Percentiles rank a stretch among this genome's conserved stretches.
Evolutionary conservation across 2,329 filamentous ascomycete species (phyloP).

Genomic region (Truncatella angustata): DNA sequence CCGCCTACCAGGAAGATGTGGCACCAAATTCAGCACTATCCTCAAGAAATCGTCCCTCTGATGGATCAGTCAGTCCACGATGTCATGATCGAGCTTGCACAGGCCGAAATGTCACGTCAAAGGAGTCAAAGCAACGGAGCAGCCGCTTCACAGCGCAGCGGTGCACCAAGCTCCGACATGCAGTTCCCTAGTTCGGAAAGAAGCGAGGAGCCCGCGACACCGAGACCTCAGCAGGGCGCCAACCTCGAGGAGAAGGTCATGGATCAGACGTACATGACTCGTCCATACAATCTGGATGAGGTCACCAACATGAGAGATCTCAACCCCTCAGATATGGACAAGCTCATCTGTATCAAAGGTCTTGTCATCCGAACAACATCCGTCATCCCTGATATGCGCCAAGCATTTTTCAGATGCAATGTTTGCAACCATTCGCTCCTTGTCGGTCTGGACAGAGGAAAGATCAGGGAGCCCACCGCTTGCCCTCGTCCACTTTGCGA

Average conservation of each 20-base stretch:
- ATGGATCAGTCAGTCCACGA: slow-evolving; percentile 97
- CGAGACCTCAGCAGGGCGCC: slow-evolving; percentile 43
- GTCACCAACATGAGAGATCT: slow-evolving; percentile 90
- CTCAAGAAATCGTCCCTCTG: slow-evolving; percentile 91
- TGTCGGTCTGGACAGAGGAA: slow-evolving; percentile 90
- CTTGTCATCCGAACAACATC: slow-evolving; percentile 94
- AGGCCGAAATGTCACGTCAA: slow-evolving; percentile 72
- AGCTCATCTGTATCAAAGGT: slow-evolving; percentile 90
- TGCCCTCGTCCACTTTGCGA: slow-evolving; percentile 82
- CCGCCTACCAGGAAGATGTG: slow-evolving; percentile 90
- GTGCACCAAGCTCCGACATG: slow-evolving; percentile 67
- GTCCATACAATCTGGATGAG: slow-evolving; percentile 84
- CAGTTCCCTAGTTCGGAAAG: slow-evolving; percentile 78
- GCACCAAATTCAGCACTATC: slow-evolving; percentile 92
- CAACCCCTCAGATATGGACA: slow-evolving; percentile 94
- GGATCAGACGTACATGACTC: slow-evolving; percentile 76
- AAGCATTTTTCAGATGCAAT: slow-evolving; percentile 95
- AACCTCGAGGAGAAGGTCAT: slow-evolving; percentile 80
- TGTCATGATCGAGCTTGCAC: slow-evolving; percentile 84
- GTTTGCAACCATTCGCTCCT: slow-evolving; percentile 89
- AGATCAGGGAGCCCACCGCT: slow-evolving; percentile 89
- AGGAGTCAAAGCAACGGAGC: slow-evolving; percentile 38
- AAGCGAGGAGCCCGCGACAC: slow-evolving; percentile 47
- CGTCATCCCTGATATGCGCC: slow-evolving; percentile 98
- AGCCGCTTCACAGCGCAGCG: slow-evolving; percentile 54